Percentiles rank a stretch among this genome's conserved stretches.
phyloP scores from a whole-genome alignment of 2,329 filamentous ascomycete species.

The Verticillium nubilum region DNA sequence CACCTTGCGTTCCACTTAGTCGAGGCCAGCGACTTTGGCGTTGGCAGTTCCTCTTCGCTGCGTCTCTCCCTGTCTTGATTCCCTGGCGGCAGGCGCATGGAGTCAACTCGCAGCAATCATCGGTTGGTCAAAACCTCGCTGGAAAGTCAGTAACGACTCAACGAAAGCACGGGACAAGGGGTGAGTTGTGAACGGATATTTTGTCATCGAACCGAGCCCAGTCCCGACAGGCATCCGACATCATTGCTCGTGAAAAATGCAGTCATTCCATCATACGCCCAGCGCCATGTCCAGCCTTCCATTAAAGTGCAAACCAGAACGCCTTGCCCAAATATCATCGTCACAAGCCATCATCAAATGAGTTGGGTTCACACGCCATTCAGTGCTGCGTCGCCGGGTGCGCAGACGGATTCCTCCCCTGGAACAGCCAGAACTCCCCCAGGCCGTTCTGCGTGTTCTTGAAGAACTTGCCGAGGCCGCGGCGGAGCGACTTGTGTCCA shows the following conservation, averaged over 20 bases:
- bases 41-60: too few relatives aligned
- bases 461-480: neutral
- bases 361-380: neutral
- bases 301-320: neutral
- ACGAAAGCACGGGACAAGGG: neutral
- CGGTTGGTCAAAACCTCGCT: neutral
- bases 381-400: neutral
- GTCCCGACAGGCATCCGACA: neutral
- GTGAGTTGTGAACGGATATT: neutral
- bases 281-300: neutral
- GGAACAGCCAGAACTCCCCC: neutral
- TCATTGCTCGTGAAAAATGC: neutral
- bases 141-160: neutral
- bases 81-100: too few relatives aligned
- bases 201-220: neutral
- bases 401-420: neutral
- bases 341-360: neutral
- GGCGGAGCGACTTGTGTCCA: conserved; percentile 1
- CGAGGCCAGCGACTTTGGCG: too few relatives aligned
- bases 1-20: too few relatives aligned
- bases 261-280: neutral
- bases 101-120: too few relatives aligned
- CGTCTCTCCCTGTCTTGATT: too few relatives aligned
- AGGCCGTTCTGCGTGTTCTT: neutral
- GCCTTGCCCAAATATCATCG: neutral